These are phyloP conservation scores for Tilletia horrida DNA, from an alignment of 1,284 basidiomycete species.

Conservation along the genomic window DNA sequence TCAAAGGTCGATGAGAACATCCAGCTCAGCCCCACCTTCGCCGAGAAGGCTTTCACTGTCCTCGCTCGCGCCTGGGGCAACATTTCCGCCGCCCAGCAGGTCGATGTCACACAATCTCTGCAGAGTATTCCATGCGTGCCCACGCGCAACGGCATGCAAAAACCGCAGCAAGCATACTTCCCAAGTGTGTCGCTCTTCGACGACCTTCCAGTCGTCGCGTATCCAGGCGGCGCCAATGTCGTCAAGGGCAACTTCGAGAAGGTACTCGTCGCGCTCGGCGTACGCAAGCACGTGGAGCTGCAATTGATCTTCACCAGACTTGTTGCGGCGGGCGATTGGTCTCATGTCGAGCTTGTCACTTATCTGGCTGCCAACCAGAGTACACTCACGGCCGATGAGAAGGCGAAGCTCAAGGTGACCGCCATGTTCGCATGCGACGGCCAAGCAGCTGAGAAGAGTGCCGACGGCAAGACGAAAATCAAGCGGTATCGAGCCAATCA, in stretches of 20 bases:
- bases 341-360: conserved; percentile 55
- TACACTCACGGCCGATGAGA: conserved; percentile 67
- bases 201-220: conserved; percentile 71
- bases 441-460: conserved; percentile 36
- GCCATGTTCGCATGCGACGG: conserved; percentile 65
- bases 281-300: conserved; percentile 77
- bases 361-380: conserved; percentile 76
- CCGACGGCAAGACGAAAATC: conserved; percentile 39
- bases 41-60: conserved; percentile 73
- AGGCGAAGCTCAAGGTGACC: conserved; percentile 72
- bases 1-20: conserved; percentile 60
- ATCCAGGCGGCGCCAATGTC: conserved; percentile 64
- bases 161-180: conserved; percentile 79
- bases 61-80: conserved; percentile 75
- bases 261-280: conserved; percentile 73
- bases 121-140: conserved; percentile 73
- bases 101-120: conserved; percentile 64
- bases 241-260: conserved; percentile 76
- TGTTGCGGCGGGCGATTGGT: conserved; percentile 57
- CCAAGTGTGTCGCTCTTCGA: conserved; percentile 80
- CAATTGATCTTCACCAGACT: conserved; percentile 58
- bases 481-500: conserved; percentile 45
- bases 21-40: conserved; percentile 68
- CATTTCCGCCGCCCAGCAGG: conserved; percentile 64
- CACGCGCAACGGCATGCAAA: conserved; percentile 72